Evolutionary conservation across 345 rosid species (phyloP), one percentile per base, ranked within the genome.

Genomic region (Eutrema heterophyllum): DNA sequence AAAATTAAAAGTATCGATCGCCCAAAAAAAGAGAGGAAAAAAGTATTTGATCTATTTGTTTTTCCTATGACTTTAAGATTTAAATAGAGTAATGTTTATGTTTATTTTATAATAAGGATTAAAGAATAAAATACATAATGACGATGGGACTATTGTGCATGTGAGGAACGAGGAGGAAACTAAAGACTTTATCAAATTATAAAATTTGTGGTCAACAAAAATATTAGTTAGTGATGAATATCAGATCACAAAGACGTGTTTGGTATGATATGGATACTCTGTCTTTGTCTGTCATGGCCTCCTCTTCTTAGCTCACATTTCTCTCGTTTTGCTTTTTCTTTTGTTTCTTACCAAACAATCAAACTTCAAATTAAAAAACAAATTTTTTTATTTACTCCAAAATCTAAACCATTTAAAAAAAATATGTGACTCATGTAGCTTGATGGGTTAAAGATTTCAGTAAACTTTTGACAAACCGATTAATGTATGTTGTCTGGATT

Each of bases 201-300:
- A 18, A 55, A 56, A 32, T 41, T 11, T 56, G 18, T 65, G 72
- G 73, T 74, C 68, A 74, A 58, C 68, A 39, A 29, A 49, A 65
- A 62, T 0, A 52, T 40, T 27, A 46, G 51, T 29, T 38, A 29
- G 29, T 29, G 54, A 67, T 67, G 35, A 51, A 68, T 1, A 62
- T 62, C 44, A 68, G 32, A 76, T 76, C 70, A 62, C 39, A 54
- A 63, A 45, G 71, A 63, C 71, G 75, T 70, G 75, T 63, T 76
- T 38, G 80, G 75, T 55, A 2, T 70, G 45, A 74, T 74, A 26
- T 45, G 71, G 71, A 69, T 70, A 1, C 10, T 13, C 67, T 75
- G 54, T 58, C 55, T 50, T 52, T 44, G 3, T 52, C 8, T 60
- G 64, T 75, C 38, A 21, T 68, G 69, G 33, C 48, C 62, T 18